Evolutionary conservation across 139 green algal species (phyloP).

Genomic region (Volvox africanus): DNA sequence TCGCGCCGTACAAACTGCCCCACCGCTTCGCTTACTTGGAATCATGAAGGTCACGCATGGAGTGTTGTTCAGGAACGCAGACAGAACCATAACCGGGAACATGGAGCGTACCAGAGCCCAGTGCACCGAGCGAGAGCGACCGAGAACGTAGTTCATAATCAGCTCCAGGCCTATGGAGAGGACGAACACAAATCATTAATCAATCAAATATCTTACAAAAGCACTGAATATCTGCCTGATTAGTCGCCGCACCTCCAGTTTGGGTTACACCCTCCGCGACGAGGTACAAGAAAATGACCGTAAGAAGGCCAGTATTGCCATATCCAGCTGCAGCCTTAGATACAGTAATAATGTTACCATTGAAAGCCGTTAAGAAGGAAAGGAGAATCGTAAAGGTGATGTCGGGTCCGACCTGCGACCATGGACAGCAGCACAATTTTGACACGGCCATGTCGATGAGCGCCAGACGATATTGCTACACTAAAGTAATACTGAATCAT

Average conservation of each 20-base stretch:
- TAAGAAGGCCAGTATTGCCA: slow-evolving; percentile 34
- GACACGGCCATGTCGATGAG: background rate
- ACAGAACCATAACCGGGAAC: slow-evolving; percentile 68
- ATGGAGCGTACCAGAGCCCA: slow-evolving; percentile 44
- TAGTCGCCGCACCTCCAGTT: slow-evolving; percentile 9
- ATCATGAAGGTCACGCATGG: slow-evolving; percentile 67
- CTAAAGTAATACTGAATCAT: background rate
- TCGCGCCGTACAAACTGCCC: too few species aligned
- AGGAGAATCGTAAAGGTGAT: slow-evolving; percentile 23
- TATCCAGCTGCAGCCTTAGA: background rate
- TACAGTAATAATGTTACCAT: slow-evolving; percentile 14
- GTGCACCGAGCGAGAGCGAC: slow-evolving; percentile 41
- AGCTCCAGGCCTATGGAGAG: slow-evolving; percentile 19
- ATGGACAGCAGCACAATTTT: background rate
- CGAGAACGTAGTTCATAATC: slow-evolving; percentile 41
- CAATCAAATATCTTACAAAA: too few species aligned
- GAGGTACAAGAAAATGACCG: slow-evolving; percentile 31
- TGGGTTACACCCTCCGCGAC: slow-evolving; percentile 43
- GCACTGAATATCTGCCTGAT: background rate
- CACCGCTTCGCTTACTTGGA: slow-evolving; percentile 32
- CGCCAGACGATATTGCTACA: background rate
- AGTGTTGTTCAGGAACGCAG: slow-evolving; percentile 91
- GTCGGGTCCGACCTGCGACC: slow-evolving; percentile 23
- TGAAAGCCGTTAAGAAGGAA: slow-evolving; percentile 16
- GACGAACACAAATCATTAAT: background rate